Evolutionary conservation across 2,329 filamentous ascomycete species (phyloP).

Genomic region (Trichoderma sp.): DNA sequence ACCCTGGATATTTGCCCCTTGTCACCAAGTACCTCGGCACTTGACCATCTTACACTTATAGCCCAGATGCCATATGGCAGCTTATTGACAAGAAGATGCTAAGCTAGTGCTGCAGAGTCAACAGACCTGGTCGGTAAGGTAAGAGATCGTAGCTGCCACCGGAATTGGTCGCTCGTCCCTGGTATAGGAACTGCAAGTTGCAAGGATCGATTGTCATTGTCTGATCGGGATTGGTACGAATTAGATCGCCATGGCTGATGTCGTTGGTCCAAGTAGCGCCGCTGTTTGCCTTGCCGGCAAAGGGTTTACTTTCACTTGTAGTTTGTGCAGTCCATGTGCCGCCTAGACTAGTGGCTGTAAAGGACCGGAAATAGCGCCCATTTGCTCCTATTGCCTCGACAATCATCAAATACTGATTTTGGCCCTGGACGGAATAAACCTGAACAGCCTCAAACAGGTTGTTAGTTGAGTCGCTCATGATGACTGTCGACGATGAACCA

Average conservation of each 20-base stretch:
- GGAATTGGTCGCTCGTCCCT: background rate
- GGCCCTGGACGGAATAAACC: background rate
- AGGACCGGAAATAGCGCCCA: slow-evolving; percentile 8
- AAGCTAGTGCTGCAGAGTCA: background rate
- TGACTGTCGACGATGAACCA: background rate
- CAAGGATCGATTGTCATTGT: slow-evolving; percentile 3
- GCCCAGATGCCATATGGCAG: background rate
- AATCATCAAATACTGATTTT: slow-evolving; percentile 1
- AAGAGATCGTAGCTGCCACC: background rate
- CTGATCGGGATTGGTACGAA: slow-evolving; percentile 10
- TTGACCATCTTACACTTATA: background rate
- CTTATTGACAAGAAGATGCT: background rate
- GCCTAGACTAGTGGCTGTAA: background rate
- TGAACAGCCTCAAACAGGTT: slow-evolving; percentile 10
- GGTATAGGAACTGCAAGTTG: slow-evolving; percentile 3
- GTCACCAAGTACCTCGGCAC: background rate
- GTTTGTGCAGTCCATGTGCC: slow-evolving; percentile 7
- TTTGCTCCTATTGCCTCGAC: slow-evolving; percentile 15
- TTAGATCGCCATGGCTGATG: slow-evolving; percentile 8
- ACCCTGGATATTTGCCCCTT: background rate
- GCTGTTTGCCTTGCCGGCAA: slow-evolving; percentile 12
- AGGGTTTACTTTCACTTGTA: background rate
- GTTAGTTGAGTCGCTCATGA: background rate
- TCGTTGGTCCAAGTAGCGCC: slow-evolving; percentile 10
- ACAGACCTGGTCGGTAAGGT: background rate